These are phyloP conservation scores for Salicornia ramosissima DNA, from an alignment of 148 eudicot genomes.

Conservation along the genomic window DNA sequence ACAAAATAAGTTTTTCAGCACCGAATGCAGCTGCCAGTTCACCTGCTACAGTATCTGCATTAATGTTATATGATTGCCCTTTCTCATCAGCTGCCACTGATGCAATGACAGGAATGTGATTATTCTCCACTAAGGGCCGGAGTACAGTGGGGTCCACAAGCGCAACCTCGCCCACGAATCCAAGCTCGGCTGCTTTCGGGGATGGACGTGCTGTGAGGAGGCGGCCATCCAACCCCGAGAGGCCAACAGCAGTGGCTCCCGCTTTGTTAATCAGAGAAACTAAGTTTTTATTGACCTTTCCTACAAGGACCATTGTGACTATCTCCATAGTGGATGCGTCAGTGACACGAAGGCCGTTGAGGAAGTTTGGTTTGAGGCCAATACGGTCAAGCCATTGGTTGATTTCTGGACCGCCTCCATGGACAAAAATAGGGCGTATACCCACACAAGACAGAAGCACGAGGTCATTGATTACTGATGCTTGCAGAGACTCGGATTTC, in stretches of 20 bases:
- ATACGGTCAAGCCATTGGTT: conserved; percentile 53
- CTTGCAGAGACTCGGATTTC: conserved; percentile 64
- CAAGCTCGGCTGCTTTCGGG: conserved; percentile 49
- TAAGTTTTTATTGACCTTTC: conserved; percentile 65
- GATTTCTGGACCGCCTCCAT: conserved; percentile 84
- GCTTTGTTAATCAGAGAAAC: conserved; percentile 73
- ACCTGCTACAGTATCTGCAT: conserved; percentile 82
- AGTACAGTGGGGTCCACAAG: conserved; percentile 52
- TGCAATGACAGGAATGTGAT: conserved; percentile 68
- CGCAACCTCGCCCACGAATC: conserved; percentile 80
- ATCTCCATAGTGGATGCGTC: conserved; percentile 78
- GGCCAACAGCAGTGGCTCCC: conserved; percentile 70
- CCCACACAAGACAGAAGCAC: conserved; percentile 73
- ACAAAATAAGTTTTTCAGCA: conserved; percentile 72
- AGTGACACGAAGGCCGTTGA: conserved; percentile 67
- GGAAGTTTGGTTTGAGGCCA: conserved; percentile 56
- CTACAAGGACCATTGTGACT: conserved; percentile 79
- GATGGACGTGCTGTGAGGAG: conserved; percentile 66
- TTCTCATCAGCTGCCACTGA: conserved; percentile 64
- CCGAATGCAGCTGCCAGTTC: conserved; percentile 75
- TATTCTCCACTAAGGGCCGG: conserved; percentile 47
- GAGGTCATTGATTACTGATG: conserved; percentile 66
- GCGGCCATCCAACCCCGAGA: conserved; percentile 69
- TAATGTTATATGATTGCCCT: conserved; percentile 70
- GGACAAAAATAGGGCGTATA: conserved; percentile 59